Evolutionary conservation across 2,329 filamentous ascomycete species (phyloP).

Genomic region (Penicillium palitans): DNA sequence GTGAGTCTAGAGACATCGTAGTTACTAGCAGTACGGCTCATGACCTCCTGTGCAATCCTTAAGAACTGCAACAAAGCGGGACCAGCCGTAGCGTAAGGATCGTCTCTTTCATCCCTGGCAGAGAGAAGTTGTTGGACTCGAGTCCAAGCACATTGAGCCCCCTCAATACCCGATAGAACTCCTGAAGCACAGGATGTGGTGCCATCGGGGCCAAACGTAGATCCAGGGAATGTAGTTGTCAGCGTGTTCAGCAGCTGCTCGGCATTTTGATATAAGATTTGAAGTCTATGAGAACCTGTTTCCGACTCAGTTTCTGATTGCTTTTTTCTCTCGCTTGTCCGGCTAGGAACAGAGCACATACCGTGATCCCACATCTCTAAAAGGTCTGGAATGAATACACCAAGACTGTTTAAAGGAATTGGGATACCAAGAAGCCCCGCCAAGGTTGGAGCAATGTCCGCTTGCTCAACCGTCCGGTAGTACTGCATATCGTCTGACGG

Average conservation of each 20-base stretch:
- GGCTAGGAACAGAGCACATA: conserved; percentile 37
- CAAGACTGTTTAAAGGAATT: conserved; percentile 84
- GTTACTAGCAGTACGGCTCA: conserved; percentile 90
- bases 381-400: conserved; percentile 78
- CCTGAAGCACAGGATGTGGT: conserved; percentile 24
- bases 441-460: conserved; percentile 86
- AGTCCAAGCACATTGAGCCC: conserved; percentile 71
- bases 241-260: conserved; percentile 77
- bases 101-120: conserved; percentile 3
- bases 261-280: conserved; percentile 75
- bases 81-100: conserved; percentile 23
- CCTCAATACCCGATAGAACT: conserved; percentile 46
- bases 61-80: conserved; percentile 58
- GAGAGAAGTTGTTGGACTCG: conserved; percentile 30
- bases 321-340: background rate
- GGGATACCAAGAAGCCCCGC: conserved; percentile 85
- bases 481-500: conserved; percentile 74
- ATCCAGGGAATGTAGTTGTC: conserved; percentile 66
- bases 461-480: conserved; percentile 85
- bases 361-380: conserved; percentile 71
- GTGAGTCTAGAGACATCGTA: conserved; percentile 66
- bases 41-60: conserved; percentile 68
- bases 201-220: conserved; percentile 47
- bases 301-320: conserved; percentile 11
- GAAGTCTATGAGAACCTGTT: conserved; percentile 55